Conservation (phyloP, 176 grass and related monocot genomes). For the Puccinellia tenuiflora region DNA sequence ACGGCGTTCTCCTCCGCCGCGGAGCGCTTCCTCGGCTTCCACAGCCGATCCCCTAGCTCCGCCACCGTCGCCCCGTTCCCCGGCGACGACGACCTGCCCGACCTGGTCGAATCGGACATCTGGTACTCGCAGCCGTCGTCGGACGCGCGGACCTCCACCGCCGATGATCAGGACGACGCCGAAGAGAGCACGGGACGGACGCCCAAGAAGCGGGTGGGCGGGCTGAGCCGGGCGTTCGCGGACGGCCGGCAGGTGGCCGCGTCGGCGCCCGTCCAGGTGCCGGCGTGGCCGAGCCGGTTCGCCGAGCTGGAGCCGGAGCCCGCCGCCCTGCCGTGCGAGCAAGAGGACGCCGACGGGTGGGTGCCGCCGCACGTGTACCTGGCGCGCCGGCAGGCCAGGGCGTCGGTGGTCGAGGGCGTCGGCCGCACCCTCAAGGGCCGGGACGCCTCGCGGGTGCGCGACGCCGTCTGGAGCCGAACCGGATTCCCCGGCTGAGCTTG, state of each 20-base stretch:
- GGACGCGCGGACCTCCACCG: background rate
- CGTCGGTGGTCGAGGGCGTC: constrained; percentile 78
- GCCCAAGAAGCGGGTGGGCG: constrained; percentile 12
- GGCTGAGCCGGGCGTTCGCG: constrained; percentile 40
- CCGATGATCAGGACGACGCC: background rate
- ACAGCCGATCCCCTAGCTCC: constrained; percentile 9
- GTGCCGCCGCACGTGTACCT: constrained; percentile 75
- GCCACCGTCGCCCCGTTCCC: constrained; percentile 15
- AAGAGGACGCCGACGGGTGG: constrained; percentile 22
- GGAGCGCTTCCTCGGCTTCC: constrained; percentile 60
- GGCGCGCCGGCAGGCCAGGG: constrained; percentile 54
- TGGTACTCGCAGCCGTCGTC: constrained; percentile 37
- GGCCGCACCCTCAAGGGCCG: constrained; percentile 91
- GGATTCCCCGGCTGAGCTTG: constrained; percentile 74
- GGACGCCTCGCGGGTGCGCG: constrained; percentile 80
- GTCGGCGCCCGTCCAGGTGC: constrained; percentile 70
- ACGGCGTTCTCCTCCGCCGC: constrained; percentile 25
- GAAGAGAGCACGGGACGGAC: background rate
- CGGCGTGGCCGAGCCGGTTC: constrained; percentile 38
- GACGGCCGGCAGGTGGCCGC: constrained; percentile 32
- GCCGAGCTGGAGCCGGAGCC: background rate
- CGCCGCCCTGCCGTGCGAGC: background rate
- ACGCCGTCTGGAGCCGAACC: constrained; percentile 90
- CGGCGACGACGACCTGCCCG: constrained; percentile 39
- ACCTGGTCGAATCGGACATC: constrained; percentile 69